phyloP scores from a whole-genome alignment of 257 asterid species.

The Solanum lycopersicoides region DNA sequence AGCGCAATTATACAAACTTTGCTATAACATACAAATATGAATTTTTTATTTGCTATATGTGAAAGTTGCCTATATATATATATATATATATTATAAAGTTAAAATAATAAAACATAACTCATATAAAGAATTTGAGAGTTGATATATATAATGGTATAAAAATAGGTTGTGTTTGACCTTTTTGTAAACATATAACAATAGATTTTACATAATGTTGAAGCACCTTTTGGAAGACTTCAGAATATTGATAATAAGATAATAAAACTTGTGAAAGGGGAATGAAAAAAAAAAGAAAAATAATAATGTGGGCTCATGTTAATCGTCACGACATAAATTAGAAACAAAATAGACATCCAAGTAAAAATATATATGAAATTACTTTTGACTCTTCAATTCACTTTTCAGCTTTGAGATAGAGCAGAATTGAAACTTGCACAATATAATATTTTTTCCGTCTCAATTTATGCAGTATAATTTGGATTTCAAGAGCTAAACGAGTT shows the following conservation, averaged over 20 bases:
- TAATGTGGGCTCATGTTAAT: not conserved
- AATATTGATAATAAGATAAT: not conserved
- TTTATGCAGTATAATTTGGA: not conserved
- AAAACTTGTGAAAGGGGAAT: not conserved
- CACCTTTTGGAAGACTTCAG: not conserved
- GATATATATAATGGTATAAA: not conserved
- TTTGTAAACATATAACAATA: too few species aligned
- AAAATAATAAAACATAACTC: too few species aligned
- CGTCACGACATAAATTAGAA: not conserved
- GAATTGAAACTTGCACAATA: not conserved
- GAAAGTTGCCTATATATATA: too few species aligned
- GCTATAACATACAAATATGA: too few species aligned
- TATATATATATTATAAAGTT: too few species aligned
- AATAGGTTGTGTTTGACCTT: not conserved
- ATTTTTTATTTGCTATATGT: too few species aligned
- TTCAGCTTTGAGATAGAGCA: not conserved
- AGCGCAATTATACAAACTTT: too few species aligned
- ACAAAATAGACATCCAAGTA: not conserved
- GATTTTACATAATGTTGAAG: not conserved
- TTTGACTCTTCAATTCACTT: not conserved
- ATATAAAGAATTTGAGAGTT: not conserved
- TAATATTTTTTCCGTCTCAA: too few species aligned
- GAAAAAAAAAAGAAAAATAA: not conserved
- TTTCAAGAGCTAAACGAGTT: too few species aligned
- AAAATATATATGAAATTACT: too few species aligned